Base-by-base conservation (phyloP, 2,329 filamentous ascomycete genomes). In the Trichoderma koningii region DNA sequence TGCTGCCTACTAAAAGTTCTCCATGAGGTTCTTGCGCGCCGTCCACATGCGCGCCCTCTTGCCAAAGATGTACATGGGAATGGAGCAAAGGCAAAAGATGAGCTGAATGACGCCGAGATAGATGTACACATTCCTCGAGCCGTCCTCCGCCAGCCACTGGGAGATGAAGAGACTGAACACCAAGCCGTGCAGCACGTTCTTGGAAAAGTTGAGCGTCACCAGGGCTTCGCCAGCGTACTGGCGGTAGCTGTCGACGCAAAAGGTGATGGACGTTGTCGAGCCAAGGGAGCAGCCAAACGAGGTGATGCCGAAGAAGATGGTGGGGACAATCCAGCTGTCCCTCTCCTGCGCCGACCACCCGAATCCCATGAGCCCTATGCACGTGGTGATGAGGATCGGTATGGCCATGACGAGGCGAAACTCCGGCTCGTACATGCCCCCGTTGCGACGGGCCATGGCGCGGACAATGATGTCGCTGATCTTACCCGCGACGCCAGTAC, bases 21-120 rank as follows among this genome's bases (percentile, higher is more conserved):
- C 92, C 89, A 96, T 93, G 68, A 96, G 79, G 70, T 91, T 92
- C 82, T 84, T 91, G 68, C 91, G 82, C 12, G 93, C 91, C 0
- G 93, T 98, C 94, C 93, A 97, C 92, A 97, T 96, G 19, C 94
- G 83, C 17, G 89, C 88, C 64, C 93, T 81, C 82, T 98, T 98
- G 19, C 94, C 94, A 73, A 87, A 97, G 21, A 98, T 91, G 75
- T 95, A 98, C 90, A 98, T 92, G 0, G 94, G 94, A 63, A 97
- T 88, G 1, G 92, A 90, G 62, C 83, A 87, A 3, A 92, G 72
- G 75, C 96, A 81, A 63, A 89, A 85, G 14, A 87, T 85, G 41
- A 97, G 77, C 77, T 98, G 94, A 30, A 98, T 95, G 28, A 93
- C 83, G 3, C 94, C 94, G 60, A 97, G 84, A 72, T 88, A 91